phyloP scores from a whole-genome alignment of 208 protist genomes.

The Phytomonas serpens region DNA sequence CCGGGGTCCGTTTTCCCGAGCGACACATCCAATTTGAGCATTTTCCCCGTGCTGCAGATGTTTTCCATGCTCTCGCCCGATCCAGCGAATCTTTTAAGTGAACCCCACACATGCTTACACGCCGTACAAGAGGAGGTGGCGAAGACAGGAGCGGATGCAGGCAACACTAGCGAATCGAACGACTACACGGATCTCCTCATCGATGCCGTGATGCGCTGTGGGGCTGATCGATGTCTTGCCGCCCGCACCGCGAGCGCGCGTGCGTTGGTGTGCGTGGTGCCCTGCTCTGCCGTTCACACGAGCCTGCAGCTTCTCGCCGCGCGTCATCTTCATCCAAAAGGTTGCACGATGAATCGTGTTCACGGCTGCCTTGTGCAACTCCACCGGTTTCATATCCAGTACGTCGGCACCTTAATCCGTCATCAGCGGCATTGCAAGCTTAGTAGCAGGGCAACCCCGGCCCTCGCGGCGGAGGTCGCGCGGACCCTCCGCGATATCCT shows the following conservation, averaged over 20 bases:
- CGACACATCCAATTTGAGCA: conserved; percentile 29
- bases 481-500: conserved; percentile 18
- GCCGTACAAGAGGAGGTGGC: not conserved
- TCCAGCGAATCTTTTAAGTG: conserved; percentile 24
- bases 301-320: not conserved
- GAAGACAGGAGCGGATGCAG: not conserved
- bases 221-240: conserved; percentile 59
- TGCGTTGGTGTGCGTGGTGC: conserved; percentile 73
- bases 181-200: conserved; percentile 37
- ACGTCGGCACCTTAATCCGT: conserved; percentile 57
- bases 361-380: conserved; percentile 80
- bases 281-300: conserved; percentile 14
- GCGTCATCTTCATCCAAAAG: not conserved
- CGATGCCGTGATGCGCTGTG: conserved; percentile 45
- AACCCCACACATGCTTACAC: not conserved
- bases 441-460: conserved; percentile 26
- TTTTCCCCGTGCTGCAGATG: conserved; percentile 88
- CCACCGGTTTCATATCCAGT: conserved; percentile 61
- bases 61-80: conserved; percentile 87
- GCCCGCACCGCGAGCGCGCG: conserved; percentile 64
- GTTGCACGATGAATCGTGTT: conserved; percentile 23
- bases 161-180: not conserved
- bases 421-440: conserved; percentile 24
- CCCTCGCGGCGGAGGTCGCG: conserved; percentile 14
- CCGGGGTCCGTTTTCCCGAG: not conserved